Evolutionary conservation across 352 stramenopile genomes (phyloP).

Genomic region (Globisporangium nagaii): DNA sequence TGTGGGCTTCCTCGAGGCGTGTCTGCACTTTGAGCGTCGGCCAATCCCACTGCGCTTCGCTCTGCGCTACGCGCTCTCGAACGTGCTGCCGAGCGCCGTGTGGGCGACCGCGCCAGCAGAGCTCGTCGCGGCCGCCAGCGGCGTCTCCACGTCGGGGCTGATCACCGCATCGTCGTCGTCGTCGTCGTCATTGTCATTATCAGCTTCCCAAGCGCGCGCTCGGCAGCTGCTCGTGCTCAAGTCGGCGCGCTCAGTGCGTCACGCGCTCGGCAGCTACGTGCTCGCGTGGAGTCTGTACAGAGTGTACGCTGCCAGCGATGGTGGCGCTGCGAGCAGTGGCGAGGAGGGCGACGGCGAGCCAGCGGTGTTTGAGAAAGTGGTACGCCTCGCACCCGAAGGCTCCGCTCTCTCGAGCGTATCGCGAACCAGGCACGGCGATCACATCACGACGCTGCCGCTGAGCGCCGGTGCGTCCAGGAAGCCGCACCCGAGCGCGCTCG

Average conservation of each 20-base stretch:
- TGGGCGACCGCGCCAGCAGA: slow-evolving; percentile 44
- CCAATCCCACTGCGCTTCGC: slow-evolving; percentile 72
- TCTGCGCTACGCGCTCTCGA: slow-evolving; percentile 43
- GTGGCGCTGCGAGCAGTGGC: no score
- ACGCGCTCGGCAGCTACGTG: slow-evolving; percentile 53
- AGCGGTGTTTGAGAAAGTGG: slow-evolving; percentile 25
- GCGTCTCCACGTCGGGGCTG: slow-evolving; percentile 25
- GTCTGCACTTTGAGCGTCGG: slow-evolving; percentile 39
- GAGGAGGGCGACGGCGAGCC: neutral
- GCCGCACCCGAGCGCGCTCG: slow-evolving; percentile 2
- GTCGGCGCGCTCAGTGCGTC: slow-evolving; percentile 43
- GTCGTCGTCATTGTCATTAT: neutral
- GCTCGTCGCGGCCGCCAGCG: slow-evolving; percentile 35
- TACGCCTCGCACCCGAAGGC: slow-evolving; percentile 35
- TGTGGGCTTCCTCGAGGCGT: slow-evolving; percentile 63
- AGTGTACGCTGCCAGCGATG: slow-evolving; percentile 2
- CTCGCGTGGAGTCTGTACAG: slow-evolving; percentile 50
- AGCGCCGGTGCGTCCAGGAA: neutral
- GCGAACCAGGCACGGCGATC: slow-evolving; percentile 35
- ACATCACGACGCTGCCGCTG: slow-evolving; percentile 24
- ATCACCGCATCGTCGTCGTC: slow-evolving; percentile 11
- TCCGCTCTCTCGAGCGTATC: slow-evolving; percentile 41
- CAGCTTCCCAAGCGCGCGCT: slow-evolving; percentile 9
- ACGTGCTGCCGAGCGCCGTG: slow-evolving; percentile 55
- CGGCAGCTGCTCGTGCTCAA: slow-evolving; percentile 39